These are phyloP conservation scores for Diplodia mutila DNA, from an alignment of 2,329 filamentous ascomycete genomes.

Conservation along the genomic window DNA sequence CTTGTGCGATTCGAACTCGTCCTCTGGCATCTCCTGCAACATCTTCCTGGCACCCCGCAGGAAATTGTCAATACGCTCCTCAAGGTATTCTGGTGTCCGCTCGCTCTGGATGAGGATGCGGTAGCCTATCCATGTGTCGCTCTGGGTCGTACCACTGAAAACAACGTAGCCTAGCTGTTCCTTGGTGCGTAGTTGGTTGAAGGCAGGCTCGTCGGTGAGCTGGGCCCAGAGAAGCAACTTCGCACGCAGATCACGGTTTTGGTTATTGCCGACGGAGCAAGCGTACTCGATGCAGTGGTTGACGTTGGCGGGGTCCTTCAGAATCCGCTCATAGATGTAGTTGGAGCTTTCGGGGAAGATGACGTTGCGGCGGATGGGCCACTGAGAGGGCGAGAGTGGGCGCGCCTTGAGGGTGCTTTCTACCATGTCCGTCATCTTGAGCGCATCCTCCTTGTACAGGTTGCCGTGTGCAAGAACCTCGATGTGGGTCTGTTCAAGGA, in stretches of 20 bases:
- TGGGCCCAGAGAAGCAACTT: slow-evolving; percentile 83
- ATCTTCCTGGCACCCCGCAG: slow-evolving; percentile 67
- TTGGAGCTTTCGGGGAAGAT: slow-evolving; percentile 80
- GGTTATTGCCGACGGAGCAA: slow-evolving; percentile 47
- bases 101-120: slow-evolving; percentile 94
- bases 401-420: slow-evolving; percentile 77
- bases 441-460: slow-evolving; percentile 88
- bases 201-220: slow-evolving; percentile 89
- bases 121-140: slow-evolving; percentile 77
- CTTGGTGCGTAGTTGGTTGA: slow-evolving; percentile 93
- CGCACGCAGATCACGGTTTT: slow-evolving; percentile 71
- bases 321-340: slow-evolving; percentile 76
- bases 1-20: slow-evolving; percentile 90
- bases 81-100: slow-evolving; percentile 78
- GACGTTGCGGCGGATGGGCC: slow-evolving; percentile 76
- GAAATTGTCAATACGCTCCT: slow-evolving; percentile 86
- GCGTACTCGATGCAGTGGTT: slow-evolving; percentile 58
- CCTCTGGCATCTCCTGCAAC: slow-evolving; percentile 75
- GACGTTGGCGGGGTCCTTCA: slow-evolving; percentile 87
- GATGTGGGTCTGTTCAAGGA: slow-evolving; percentile 82
- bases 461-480: slow-evolving; percentile 92
- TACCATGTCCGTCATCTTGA: slow-evolving; percentile 81
- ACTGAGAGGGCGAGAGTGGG: slow-evolving; percentile 74
- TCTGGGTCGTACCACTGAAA: slow-evolving; percentile 74
- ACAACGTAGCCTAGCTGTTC: slow-evolving; percentile 98